Base-by-base conservation (phyloP, 305 asterid genomes). In the Vinca major region DNA sequence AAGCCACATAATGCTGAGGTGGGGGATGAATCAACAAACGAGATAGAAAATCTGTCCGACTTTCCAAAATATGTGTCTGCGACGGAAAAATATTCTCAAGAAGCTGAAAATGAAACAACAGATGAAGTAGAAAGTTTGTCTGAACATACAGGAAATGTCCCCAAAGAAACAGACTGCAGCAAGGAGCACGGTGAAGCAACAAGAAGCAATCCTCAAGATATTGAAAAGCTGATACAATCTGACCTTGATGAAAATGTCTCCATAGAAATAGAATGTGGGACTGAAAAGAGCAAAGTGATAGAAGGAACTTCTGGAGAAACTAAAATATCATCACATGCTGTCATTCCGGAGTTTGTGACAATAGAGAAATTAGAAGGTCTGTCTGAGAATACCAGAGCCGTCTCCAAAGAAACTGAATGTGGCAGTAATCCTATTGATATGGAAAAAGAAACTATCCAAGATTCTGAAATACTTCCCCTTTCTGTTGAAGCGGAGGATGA, bases 11-110 rank as follows among this genome's bases (percentile, higher is more conserved):
- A 20, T 5, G 17, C 45, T 44, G 13, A 12, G 2, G 16, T 43
- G 17, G 40, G 43, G 67, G 40, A 63, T 63, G 53, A 63, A 45
- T 1, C 54, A 63, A 44, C 67, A 63, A 53, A n/a, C 37, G 14
- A 44, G 44, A 45, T 44, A 13, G 40, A 55, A 55, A 37, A 13
- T 61, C 47, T 36, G 1, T 7, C 48, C 11, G 17, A 10, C 17
- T 7, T 44, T 4, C 17, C 26, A 17, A 43, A 17, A 63, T 13
- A 43, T 21, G 53, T 44, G 17, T 44, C 39, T 11, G 26, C 54
- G 10, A 63, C 9, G 7, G n/a, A 4, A 43, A 43, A 43, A 40
- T 17, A 63, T 20, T n/a, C 67, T 19, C 52, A 17, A 19, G 52
- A 17, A 1, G 39, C 67, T 41, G 39, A 41, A 40, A 41, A 60